A percentile compares a stretch with the other conserved stretches of the same genome.
These are phyloP conservation scores for Dictyostelium capitatum DNA, from an alignment of 78 protist species.

Conservation along the genomic window DNA sequence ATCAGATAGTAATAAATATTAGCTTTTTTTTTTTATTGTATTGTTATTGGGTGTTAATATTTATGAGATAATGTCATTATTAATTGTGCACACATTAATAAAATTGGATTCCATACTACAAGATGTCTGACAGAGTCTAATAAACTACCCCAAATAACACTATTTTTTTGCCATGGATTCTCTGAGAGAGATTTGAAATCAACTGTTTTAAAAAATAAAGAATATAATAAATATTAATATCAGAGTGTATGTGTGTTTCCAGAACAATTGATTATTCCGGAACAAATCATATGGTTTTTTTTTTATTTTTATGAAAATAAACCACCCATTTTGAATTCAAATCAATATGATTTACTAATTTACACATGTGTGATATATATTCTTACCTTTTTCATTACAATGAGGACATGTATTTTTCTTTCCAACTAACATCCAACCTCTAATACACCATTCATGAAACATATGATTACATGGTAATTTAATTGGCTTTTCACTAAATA, in stretches of 20 bases:
- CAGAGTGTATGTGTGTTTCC: neutral
- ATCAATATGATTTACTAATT: neutral
- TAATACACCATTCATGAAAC: constrained; percentile 66
- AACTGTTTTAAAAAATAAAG: neutral
- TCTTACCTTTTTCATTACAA: constrained; percentile 76
- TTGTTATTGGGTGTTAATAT: too few relatives aligned
- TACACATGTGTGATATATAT: too few relatives aligned
- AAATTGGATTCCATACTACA: constrained; percentile 51
- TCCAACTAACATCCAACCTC: constrained; percentile 65
- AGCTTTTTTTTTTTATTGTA: too few relatives aligned
- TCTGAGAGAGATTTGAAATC: constrained; percentile 21
- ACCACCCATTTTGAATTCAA: too few relatives aligned
- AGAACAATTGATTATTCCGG: too few relatives aligned
- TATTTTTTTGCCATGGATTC: constrained; percentile 54
- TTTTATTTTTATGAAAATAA: neutral
- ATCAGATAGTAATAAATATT: too few relatives aligned
- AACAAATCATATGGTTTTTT: neutral
- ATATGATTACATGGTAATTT: constrained; percentile 53
- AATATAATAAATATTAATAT: neutral
- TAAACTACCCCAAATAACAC: constrained; percentile 27
- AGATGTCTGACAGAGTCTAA: constrained; percentile 38
- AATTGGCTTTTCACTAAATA: constrained; percentile 53
- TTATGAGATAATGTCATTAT: neutral
- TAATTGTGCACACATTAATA: neutral
- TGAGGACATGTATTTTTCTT: constrained; percentile 54